Evolutionary conservation across 2,329 filamentous ascomycete species (phyloP).

Genomic region (Clarireedia sp.): DNA sequence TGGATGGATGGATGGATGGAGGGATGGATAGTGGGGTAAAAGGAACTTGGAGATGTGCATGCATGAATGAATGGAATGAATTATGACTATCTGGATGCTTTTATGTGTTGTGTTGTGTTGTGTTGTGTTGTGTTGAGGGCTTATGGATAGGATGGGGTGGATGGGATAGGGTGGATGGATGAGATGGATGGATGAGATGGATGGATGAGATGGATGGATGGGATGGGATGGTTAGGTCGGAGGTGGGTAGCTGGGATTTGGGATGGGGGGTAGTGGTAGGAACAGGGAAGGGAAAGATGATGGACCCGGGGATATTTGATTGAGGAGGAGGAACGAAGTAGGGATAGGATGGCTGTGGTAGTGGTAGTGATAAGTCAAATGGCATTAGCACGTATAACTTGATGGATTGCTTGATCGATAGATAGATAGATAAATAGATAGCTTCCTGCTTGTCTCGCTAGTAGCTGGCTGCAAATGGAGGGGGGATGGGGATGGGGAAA

Average conservation of each 20-base stretch:
- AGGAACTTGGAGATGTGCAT: no score
- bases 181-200: neutral
- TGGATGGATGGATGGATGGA: neutral
- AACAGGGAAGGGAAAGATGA: neutral
- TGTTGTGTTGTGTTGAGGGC: no score
- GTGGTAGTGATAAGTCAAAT: neutral
- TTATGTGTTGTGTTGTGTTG: no score
- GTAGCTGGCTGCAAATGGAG: no score
- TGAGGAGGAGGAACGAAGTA: neutral
- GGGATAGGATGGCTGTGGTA: neutral
- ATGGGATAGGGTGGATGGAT: neutral
- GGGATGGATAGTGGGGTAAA: neutral
- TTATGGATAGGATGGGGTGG: no score
- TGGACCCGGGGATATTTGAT: neutral
- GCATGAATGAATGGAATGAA: no score
- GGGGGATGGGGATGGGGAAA: no score
- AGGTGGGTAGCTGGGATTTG: neutral
- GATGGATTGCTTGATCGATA: neutral
- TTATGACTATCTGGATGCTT: no score
- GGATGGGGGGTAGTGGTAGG: neutral
- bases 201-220: neutral
- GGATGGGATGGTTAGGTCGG: neutral
- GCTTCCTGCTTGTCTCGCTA: neutral
- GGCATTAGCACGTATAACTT: neutral
- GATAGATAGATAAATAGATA: neutral